Evolutionary conservation across 768 basidiomycete species (phyloP).

Genomic region (Suillus clintonianus): DNA sequence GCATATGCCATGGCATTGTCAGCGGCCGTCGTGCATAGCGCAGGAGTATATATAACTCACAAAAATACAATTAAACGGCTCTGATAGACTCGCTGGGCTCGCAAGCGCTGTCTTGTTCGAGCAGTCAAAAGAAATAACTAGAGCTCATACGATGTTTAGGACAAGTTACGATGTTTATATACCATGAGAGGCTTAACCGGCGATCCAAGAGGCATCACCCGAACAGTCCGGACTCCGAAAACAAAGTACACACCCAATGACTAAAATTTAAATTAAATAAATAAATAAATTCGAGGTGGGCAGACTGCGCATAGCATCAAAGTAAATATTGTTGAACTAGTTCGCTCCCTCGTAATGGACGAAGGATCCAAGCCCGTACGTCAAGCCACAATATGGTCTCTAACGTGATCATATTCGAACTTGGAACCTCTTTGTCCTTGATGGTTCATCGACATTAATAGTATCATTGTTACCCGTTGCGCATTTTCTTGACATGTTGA

Average conservation of each 20-base stretch:
- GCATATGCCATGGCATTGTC: not conserved
- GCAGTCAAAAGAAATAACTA: not conserved
- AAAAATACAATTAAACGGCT: not conserved
- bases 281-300: not conserved
- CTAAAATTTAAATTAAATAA: not conserved
- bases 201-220: not conserved
- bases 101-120: not conserved
- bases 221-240: not conserved
- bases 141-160: not conserved
- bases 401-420: not conserved
- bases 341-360: not conserved
- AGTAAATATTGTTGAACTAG: not conserved
- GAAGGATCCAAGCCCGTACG: not conserved
- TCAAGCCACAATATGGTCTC: not conserved
- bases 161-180: conserved; percentile 9
- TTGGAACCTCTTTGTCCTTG: not conserved
- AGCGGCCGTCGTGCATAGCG: not conserved
- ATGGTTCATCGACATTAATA: too few species aligned
- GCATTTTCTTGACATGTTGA: not conserved
- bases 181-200: not conserved
- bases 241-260: not conserved
- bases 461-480: not conserved
- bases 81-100: not conserved
- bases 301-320: not conserved
- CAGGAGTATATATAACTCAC: conserved; percentile 12